Percentiles rank a stretch among this genome's conserved stretches.
These are phyloP conservation scores for Phlebopus sp. DNA, from an alignment of 1,284 basidiomycete genomes.

Conservation along the genomic window DNA sequence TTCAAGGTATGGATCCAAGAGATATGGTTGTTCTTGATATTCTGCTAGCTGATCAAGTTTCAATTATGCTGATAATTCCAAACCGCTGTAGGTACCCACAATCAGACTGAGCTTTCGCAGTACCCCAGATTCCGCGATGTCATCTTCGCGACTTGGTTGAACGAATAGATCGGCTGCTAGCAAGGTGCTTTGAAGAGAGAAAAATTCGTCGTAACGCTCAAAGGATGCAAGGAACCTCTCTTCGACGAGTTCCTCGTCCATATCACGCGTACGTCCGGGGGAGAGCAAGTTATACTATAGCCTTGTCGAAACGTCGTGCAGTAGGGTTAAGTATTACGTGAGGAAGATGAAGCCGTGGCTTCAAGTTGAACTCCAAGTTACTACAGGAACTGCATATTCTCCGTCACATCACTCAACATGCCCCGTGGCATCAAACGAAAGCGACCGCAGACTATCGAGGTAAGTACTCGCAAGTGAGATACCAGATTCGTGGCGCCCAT, in stretches of 20 bases:
- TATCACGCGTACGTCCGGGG: slow-evolving; percentile 6
- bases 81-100: slow-evolving; percentile 23
- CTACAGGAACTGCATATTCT: no score
- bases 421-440: slow-evolving; percentile 21
- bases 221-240: slow-evolving; percentile 52
- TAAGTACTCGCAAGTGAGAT: slow-evolving; percentile 3
- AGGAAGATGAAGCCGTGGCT: no score
- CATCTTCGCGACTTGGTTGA: slow-evolving; percentile 48
- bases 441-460: slow-evolving; percentile 6
- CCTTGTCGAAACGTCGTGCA: no score
- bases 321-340: no score
- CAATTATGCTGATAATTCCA: slow-evolving; percentile 1
- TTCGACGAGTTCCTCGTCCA: slow-evolving; percentile 42
- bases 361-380: no score
- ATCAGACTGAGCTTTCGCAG: slow-evolving; percentile 41
- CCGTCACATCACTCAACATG: not conserved
- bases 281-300: not conserved
- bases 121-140: slow-evolving; percentile 39
- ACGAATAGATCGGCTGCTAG: slow-evolving; percentile 48
- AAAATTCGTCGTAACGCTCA: slow-evolving; percentile 60
- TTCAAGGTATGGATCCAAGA: slow-evolving; percentile 96
- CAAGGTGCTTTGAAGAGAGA: slow-evolving; percentile 48
- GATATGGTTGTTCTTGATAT: slow-evolving; percentile 92
- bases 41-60: slow-evolving; percentile 63
- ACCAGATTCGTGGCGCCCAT: not conserved